Base-by-base conservation (phyloP, 129 eudicot species). In the Flaveria ramosissima region DNA sequence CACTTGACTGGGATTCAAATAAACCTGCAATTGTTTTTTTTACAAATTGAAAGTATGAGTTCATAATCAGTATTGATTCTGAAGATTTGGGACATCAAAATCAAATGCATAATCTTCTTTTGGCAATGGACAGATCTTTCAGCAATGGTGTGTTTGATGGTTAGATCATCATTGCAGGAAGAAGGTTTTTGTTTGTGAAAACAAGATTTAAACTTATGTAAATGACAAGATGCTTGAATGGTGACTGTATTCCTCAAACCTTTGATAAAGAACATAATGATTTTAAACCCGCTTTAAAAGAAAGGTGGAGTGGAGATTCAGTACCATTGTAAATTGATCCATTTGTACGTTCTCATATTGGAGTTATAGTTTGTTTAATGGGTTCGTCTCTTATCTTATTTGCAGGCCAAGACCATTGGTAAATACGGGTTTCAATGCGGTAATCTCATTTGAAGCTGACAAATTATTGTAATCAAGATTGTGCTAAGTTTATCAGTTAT, bases 371-470 rank as follows among this genome's bases (percentile, higher is more conserved):
- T 62, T 26, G 23, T 45, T 41, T 82, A 39, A 75, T 30, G 62
- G 12, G 13, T 47, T 69, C 66, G 21, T 48, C 20, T 69, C 43
- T 78, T 13, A 45, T 65, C 63, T 55, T 52, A 53, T 36, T 52
- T 89, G 81, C 92, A 90, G 96, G 92, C 83, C 68, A 85, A 82
- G 71, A 71, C 87, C 4, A 77, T 85, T 50, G 96, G 96, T 21
- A 81, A 81, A 67, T 81, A 68, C 32, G 92, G 92, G 42, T 75
- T 88, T 55, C 86, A 84, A 27, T 90, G 89, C 68, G 96, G 96
- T 90, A 89, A 85, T 53, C 65, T 64, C 63, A 2, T 3, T 41
- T 50, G 7, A 36, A 48, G 27, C 14, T 39, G 7, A 36, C 26
- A 67, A 12, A 17, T 24, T 42, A 41, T 13, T 36, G 7, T 27